Conservation (phyloP, 768 basidiomycete genomes). For the Baorangia bicolor region DNA sequence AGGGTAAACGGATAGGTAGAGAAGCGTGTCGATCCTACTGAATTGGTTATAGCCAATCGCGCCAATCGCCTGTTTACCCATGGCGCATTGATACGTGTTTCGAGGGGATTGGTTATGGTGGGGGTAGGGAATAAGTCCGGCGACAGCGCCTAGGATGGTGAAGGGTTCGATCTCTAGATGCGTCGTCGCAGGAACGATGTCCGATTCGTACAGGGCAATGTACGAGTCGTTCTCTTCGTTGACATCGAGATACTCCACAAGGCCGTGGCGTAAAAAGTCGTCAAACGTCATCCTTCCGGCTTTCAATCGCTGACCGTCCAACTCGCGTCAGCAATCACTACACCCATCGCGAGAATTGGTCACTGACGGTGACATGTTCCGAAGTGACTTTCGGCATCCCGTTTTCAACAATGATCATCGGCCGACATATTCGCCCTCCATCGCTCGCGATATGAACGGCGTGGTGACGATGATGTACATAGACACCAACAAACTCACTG, state of each 20-base stretch:
- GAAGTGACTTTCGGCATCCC: slow-evolving; percentile 71
- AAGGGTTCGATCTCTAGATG: slow-evolving; percentile 99
- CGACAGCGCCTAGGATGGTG: slow-evolving; percentile 95
- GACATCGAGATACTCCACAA: slow-evolving; percentile 97
- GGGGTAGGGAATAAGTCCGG: slow-evolving; percentile 97
- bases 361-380: slow-evolving; percentile 71
- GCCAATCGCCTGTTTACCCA: slow-evolving; percentile 99
- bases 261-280: slow-evolving; percentile 86
- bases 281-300: slow-evolving; percentile 80
- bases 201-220: slow-evolving; percentile 90
- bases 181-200: slow-evolving; percentile 80
- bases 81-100: slow-evolving; percentile 99
- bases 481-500: slow-evolving; percentile 96
- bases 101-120: slow-evolving; percentile 99
- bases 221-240: slow-evolving; percentile 99
- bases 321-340: slow-evolving; percentile 5
- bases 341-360: not conserved
- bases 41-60: slow-evolving; percentile 98
- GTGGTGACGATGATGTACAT: slow-evolving; percentile 93
- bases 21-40: slow-evolving; percentile 93
- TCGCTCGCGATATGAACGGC: slow-evolving; percentile 96
- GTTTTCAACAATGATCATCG: slow-evolving; percentile 94
- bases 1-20: slow-evolving; percentile 98
- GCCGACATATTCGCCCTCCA: slow-evolving; percentile 96
- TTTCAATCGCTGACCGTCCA: slow-evolving; percentile 65